Evolutionary conservation across 208 protist genomes (phyloP).

Genomic region (Wallacemonas collosoma): DNA sequence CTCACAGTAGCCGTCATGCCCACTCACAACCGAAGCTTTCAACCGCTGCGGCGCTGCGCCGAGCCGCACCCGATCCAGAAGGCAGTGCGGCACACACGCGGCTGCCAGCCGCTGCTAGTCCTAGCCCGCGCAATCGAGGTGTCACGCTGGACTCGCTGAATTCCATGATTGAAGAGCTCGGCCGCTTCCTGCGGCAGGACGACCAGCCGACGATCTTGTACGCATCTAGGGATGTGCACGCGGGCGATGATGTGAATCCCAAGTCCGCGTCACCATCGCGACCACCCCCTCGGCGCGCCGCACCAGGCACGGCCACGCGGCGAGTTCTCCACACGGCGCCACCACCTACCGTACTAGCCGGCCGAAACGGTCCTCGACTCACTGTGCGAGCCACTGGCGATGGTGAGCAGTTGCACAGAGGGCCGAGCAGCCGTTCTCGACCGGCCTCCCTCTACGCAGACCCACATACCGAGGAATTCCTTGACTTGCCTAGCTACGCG

Average conservation of each 20-base stretch:
- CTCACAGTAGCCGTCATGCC: no score
- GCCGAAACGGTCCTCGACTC: background rate
- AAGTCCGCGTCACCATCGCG: background rate
- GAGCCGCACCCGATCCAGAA: no score
- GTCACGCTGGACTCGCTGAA: conserved; percentile 14
- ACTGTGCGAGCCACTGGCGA: background rate
- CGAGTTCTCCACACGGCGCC: background rate
- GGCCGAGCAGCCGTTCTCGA: background rate
- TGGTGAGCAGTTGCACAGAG: background rate
- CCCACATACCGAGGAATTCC: conserved; percentile 2
- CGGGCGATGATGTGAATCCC: background rate
- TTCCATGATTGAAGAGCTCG: conserved; percentile 11
- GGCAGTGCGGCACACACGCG: background rate
- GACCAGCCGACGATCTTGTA: no score
- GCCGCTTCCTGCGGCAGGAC: conserved; percentile 8
- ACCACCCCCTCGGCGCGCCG: background rate
- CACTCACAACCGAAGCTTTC: no score
- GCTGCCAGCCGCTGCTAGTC: background rate
- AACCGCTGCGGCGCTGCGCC: no score
- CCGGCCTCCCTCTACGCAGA: background rate
- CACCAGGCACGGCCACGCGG: background rate
- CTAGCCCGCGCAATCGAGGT: background rate
- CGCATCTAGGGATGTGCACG: background rate
- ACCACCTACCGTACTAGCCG: conserved; percentile 4
- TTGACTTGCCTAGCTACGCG: conserved; percentile 56